Percentiles rank a stretch among this genome's conserved stretches.
These are phyloP conservation scores for Linanthus parryae DNA, from an alignment of 148 eudicot species.

Conservation along the genomic window DNA sequence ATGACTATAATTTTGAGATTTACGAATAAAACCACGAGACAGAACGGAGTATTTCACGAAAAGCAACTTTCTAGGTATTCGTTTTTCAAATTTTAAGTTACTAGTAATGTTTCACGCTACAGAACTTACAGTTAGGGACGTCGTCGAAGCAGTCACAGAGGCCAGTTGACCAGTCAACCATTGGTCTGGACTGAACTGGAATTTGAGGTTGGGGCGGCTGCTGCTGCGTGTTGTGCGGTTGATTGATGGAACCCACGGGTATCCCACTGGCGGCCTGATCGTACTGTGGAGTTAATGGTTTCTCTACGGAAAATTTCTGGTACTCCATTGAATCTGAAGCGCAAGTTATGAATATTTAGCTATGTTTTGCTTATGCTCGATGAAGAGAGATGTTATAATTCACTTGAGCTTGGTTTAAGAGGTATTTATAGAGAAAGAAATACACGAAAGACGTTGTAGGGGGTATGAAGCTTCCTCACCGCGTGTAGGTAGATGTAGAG, in stretches of 20 bases:
- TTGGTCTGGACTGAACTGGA: conserved; percentile 1
- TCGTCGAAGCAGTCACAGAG: conserved; percentile 34
- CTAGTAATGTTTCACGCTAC: not conserved
- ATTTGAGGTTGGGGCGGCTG: not conserved
- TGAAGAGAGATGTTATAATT: too few relatives aligned
- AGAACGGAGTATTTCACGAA: not conserved
- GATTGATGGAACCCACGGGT: not conserved
- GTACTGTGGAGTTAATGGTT: too few relatives aligned
- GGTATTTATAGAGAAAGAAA: too few relatives aligned
- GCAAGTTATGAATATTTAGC: too few relatives aligned
- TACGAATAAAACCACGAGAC: not conserved
- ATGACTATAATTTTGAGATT: not conserved
- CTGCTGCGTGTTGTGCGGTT: conserved; percentile 5
- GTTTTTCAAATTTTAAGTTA: not conserved
- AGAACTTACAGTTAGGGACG: conserved; percentile 22
- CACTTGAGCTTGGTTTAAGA: too few relatives aligned
- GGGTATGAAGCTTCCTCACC: too few relatives aligned
- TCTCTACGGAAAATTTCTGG: too few relatives aligned
- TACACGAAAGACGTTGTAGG: too few relatives aligned
- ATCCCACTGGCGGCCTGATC: conserved; percentile 5
- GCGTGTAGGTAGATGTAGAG: too few relatives aligned
- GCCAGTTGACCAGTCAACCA: conserved; percentile 31
- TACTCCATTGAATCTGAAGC: too few relatives aligned
- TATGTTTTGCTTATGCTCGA: too few relatives aligned
- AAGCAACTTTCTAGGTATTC: not conserved